A percentile compares a stretch with the other conserved stretches of the same genome.
These are phyloP conservation scores for Hemisphaericaspora xylanilytica DNA, from an alignment of 1,139 yeast species.

Conservation along the genomic window DNA sequence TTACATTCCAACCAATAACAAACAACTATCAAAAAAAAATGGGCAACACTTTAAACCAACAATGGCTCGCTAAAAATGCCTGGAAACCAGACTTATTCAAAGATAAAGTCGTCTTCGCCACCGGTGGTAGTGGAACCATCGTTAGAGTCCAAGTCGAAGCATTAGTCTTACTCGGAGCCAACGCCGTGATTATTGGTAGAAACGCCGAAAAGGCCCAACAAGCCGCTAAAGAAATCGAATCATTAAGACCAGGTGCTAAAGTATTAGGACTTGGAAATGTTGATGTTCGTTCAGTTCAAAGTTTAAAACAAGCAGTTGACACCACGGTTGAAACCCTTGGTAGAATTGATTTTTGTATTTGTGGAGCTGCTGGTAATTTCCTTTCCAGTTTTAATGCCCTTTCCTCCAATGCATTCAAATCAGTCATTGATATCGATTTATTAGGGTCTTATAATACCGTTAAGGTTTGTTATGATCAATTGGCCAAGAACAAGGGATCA, in stretches of 20 bases:
- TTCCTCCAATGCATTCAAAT: conserved; percentile 83
- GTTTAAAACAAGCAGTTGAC: conserved; percentile 61
- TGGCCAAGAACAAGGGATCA: conserved; percentile 66
- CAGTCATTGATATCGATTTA: conserved; percentile 83
- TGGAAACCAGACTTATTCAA: conserved; percentile 68
- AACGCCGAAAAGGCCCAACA: conserved; percentile 60
- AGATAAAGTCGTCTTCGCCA: conserved; percentile 85
- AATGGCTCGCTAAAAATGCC: conserved; percentile 25
- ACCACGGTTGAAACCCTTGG: conserved; percentile 67
- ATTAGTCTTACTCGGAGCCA: conserved; percentile 76
- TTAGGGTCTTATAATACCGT: conserved; percentile 87
- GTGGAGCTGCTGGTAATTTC: conserved; percentile 98
- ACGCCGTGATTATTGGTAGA: conserved; percentile 86
- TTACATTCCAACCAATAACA: no score
- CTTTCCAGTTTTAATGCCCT: conserved; percentile 74
- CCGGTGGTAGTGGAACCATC: conserved; percentile 96
- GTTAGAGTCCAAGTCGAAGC: conserved; percentile 92
- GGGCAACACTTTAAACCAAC: conserved; percentile 25
- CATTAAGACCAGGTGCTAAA: conserved; percentile 59
- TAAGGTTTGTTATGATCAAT: conserved; percentile 73
- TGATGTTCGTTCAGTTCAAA: conserved; percentile 73
- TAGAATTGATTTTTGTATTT: conserved; percentile 78
- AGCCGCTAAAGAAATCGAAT: conserved; percentile 66
- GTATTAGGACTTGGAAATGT: conserved; percentile 71
- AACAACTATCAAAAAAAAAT: conserved; percentile 7